These are phyloP conservation scores for Populus euphratica DNA, from an alignment of 345 rosid species.

Conservation along the genomic window DNA sequence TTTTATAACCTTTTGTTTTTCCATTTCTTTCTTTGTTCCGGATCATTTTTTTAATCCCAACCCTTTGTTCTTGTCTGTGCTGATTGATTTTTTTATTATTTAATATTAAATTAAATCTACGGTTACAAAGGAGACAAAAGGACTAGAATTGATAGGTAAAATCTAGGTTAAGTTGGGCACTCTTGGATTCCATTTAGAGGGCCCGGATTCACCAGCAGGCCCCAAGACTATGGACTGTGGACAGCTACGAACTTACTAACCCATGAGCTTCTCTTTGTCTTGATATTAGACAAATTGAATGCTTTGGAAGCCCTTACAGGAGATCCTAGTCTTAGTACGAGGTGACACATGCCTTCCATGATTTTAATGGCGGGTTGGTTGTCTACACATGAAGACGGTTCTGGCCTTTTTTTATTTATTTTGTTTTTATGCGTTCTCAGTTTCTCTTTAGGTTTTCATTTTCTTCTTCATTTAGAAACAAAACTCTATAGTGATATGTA, in stretches of 20 bases:
- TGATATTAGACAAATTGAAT: neutral
- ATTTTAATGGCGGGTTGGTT: neutral
- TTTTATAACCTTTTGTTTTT: too few relatives aligned
- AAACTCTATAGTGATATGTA: neutral
- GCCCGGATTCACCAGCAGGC: neutral
- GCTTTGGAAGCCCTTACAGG: neutral
- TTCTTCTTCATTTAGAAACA: neutral
- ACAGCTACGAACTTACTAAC: neutral
- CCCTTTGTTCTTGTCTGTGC: too few relatives aligned
- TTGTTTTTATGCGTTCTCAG: neutral
- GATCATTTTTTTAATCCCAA: too few relatives aligned
- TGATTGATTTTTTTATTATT: too few relatives aligned
- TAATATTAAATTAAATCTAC: too few relatives aligned
- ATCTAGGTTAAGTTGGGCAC: neutral
- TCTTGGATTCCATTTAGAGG: neutral
- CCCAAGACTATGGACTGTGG: neutral
- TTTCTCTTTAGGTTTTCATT: neutral
- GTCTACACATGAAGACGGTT: too few relatives aligned
- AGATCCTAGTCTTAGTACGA: neutral
- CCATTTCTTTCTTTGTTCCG: too few relatives aligned
- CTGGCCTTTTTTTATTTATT: neutral
- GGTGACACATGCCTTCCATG: neutral
- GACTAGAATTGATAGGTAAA: neutral
- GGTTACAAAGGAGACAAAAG: too few relatives aligned
- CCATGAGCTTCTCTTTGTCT: neutral